A percentile compares a stretch with the other conserved stretches of the same genome.
phyloP scores from a whole-genome alignment of 352 stramenopile genomes.

The Pilasporangium apinafurcum region DNA sequence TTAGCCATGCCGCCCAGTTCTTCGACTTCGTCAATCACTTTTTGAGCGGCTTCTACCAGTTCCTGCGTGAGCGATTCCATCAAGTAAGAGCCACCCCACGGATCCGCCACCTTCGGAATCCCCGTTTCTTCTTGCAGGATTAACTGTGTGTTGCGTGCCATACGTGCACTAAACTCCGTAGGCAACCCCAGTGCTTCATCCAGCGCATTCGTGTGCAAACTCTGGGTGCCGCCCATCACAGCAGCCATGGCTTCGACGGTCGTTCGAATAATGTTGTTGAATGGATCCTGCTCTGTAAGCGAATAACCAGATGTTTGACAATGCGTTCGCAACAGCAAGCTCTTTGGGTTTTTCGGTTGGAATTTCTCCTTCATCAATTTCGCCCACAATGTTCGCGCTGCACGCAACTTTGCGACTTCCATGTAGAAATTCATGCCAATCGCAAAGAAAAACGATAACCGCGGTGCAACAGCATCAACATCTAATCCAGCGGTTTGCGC shows the following conservation, averaged over 20 bases:
- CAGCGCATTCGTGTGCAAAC: slow-evolving; percentile 96
- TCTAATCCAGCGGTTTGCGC: slow-evolving; percentile 91
- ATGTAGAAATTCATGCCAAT: slow-evolving; percentile 99
- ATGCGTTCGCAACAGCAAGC: slow-evolving; percentile 92
- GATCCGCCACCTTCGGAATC: slow-evolving; percentile 92
- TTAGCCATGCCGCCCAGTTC: slow-evolving; percentile 95
- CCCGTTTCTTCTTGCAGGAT: slow-evolving; percentile 96
- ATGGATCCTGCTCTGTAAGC: slow-evolving; percentile 95
- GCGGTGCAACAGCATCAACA: slow-evolving; percentile 91
- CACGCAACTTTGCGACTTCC: slow-evolving; percentile 95
- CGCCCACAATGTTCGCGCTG: slow-evolving; percentile 92
- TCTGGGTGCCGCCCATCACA: slow-evolving; percentile 92
- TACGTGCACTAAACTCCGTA: slow-evolving; percentile 94
- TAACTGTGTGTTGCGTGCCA: slow-evolving; percentile 97
- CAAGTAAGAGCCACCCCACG: slow-evolving; percentile 96
- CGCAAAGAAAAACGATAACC: slow-evolving; percentile 97
- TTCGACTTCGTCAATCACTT: slow-evolving; percentile 86
- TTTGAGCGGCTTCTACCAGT: slow-evolving; percentile 61
- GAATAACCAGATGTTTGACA: slow-evolving; percentile 97
- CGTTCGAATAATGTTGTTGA: slow-evolving; percentile 98
- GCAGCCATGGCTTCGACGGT: slow-evolving; percentile 91
- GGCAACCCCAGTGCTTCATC: slow-evolving; percentile 96
- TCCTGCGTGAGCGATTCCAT: slow-evolving; percentile 96
- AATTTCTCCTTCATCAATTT: slow-evolving; percentile 93
- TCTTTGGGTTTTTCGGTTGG: slow-evolving; percentile 92